Conservation (phyloP, 257 asterid species). For the Nicotiana benthamiana region DNA sequence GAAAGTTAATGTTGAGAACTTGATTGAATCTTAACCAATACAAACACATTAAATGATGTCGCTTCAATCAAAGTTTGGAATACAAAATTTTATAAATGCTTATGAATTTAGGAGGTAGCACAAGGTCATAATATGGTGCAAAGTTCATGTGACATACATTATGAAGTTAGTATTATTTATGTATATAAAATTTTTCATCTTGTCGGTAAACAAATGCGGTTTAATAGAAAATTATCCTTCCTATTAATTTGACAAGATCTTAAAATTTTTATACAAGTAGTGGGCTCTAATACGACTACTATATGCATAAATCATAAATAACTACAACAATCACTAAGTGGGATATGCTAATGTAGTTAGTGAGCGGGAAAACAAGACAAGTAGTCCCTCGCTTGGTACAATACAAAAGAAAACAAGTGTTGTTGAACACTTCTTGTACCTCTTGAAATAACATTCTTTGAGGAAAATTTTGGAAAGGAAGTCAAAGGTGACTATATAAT, state of each 20-base stretch:
- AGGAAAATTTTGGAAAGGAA: neutral
- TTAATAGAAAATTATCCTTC: neutral
- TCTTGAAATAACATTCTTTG: neutral
- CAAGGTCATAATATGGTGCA: neutral
- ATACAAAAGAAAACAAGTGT: neutral
- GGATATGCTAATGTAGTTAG: neutral
- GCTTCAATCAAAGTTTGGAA: neutral
- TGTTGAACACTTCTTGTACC: neutral
- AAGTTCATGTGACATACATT: neutral
- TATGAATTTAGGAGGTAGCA: neutral
- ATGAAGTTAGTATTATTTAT: neutral
- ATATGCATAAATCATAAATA: neutral
- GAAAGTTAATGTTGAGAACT: neutral
- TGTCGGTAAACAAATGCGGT: neutral
- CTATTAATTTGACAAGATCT: neutral
- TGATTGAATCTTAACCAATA: neutral
- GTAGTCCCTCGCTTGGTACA: slow-evolving; percentile 2
- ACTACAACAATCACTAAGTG: neutral
- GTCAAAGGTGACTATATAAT: neutral
- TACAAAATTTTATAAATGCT: neutral
- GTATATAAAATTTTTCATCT: neutral
- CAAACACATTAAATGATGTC: neutral
- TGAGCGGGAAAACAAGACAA: neutral
- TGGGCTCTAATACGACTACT: neutral
- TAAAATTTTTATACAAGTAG: neutral